Evolutionary conservation across 2,329 filamentous ascomycete genomes (phyloP).

Genomic region (Colletotrichum lupini): DNA sequence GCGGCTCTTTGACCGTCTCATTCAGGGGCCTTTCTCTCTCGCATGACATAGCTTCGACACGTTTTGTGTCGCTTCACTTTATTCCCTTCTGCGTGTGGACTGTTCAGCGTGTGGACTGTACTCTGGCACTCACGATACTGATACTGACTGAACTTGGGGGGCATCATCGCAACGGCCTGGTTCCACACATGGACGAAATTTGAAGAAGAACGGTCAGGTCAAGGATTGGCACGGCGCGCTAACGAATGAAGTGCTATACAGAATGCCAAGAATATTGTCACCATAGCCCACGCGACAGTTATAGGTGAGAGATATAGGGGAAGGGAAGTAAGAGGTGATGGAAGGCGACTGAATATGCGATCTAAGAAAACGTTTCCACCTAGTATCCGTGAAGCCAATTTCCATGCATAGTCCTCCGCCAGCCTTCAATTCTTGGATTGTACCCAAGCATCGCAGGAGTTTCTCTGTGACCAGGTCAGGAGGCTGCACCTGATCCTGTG

Average conservation of each 20-base stretch:
- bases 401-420: conserved; percentile 20
- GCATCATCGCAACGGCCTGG: not conserved
- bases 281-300: not conserved
- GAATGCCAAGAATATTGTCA: not conserved
- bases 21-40: not conserved
- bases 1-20: conserved; percentile 25
- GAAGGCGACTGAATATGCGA: conserved; percentile 19
- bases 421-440: conserved; percentile 29
- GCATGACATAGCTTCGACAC: not conserved
- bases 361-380: conserved; percentile 28
- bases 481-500: conserved; percentile 26
- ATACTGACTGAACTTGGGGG: not conserved
- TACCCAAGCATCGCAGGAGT: conserved; percentile 27
- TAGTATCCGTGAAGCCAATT: conserved; percentile 22
- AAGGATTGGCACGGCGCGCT: not conserved
- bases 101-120: not conserved
- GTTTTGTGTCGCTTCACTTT: conserved; percentile 7
- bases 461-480: conserved; percentile 10
- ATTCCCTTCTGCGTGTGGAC: not conserved
- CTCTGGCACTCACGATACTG: not conserved
- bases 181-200: not conserved
- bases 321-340: not conserved
- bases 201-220: not conserved
- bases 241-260: conserved; percentile 7
- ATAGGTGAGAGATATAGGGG: not conserved